These are phyloP conservation scores for Populus ilicifolia DNA, from an alignment of 345 rosid genomes.

Conservation along the genomic window DNA sequence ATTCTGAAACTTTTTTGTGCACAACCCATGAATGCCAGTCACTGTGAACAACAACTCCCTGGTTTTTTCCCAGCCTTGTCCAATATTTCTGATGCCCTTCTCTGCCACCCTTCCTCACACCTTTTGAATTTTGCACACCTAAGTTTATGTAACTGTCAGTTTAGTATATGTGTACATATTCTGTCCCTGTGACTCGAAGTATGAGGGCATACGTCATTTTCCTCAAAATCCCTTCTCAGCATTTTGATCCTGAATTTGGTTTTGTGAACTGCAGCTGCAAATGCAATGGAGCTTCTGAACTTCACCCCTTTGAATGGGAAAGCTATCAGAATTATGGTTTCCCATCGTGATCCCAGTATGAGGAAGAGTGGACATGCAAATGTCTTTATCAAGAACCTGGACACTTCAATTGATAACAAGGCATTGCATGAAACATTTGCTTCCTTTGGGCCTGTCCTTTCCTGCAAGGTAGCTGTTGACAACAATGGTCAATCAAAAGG, in stretches of 20 bases:
- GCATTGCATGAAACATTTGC: slow-evolving; percentile 51
- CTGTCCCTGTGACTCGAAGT: background rate
- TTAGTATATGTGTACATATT: background rate
- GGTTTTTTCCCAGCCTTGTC: background rate
- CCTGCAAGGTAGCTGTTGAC: slow-evolving; percentile 63
- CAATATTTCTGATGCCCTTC: background rate
- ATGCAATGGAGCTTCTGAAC: slow-evolving; percentile 55
- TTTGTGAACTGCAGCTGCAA: slow-evolving; percentile 42
- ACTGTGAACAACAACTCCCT: background rate
- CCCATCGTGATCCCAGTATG: slow-evolving; percentile 63
- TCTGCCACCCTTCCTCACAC: background rate
- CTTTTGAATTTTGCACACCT: background rate
- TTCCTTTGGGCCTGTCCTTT: slow-evolving; percentile 52
- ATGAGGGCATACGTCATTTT: background rate
- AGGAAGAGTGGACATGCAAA: slow-evolving; percentile 63
- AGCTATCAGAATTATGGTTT: slow-evolving; percentile 68
- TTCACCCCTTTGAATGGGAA: slow-evolving; percentile 54
- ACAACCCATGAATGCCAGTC: background rate
- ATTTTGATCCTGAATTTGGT: background rate
- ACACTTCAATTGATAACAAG: slow-evolving; percentile 50
- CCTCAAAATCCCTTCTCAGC: background rate
- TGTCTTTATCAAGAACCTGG: slow-evolving; percentile 74
- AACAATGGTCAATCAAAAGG: slow-evolving; percentile 46
- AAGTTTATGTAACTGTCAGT: background rate
- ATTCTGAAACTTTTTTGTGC: background rate